Percentiles rank a stretch among this genome's conserved stretches.
Conservation (phyloP, 106 monocot genomes). For the Apostasia shenzhenica region DNA sequence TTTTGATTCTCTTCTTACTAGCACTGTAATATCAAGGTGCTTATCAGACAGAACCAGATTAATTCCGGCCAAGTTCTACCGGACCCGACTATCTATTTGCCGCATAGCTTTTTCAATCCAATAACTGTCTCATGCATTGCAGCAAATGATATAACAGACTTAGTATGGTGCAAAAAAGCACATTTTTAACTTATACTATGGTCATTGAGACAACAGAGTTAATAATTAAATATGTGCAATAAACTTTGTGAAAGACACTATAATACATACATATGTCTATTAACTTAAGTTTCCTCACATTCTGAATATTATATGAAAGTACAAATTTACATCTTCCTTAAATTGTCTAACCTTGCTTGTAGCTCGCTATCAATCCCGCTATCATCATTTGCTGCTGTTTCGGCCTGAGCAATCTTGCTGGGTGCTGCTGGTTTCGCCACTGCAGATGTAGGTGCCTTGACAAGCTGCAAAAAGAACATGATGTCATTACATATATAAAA, state of each 20-base stretch:
- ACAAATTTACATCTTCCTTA: constrained; percentile 72
- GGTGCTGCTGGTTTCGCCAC: constrained; percentile 40
- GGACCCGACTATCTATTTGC: no score
- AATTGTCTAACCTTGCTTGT: constrained; percentile 80
- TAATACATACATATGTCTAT: background rate
- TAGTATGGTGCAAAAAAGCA: no score
- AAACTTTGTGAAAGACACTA: background rate
- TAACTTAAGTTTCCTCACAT: background rate
- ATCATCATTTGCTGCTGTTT: constrained; percentile 32
- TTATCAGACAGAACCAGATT: no score
- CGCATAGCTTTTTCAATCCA: no score
- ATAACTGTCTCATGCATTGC: no score
- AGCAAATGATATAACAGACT: no score
- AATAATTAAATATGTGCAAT: background rate
- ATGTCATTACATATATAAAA: background rate
- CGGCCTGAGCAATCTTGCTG: constrained; percentile 62
- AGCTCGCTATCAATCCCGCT: constrained; percentile 72
- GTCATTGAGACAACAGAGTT: background rate
- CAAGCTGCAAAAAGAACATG: constrained; percentile 35
- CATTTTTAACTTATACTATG: no score
- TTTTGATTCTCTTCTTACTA: no score
- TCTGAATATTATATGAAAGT: background rate
- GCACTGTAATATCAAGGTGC: no score
- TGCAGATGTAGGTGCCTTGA: constrained; percentile 62
- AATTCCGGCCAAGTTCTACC: no score